phyloP scores from a whole-genome alignment of 257 asterid genomes.

The Solanum sitiens region DNA sequence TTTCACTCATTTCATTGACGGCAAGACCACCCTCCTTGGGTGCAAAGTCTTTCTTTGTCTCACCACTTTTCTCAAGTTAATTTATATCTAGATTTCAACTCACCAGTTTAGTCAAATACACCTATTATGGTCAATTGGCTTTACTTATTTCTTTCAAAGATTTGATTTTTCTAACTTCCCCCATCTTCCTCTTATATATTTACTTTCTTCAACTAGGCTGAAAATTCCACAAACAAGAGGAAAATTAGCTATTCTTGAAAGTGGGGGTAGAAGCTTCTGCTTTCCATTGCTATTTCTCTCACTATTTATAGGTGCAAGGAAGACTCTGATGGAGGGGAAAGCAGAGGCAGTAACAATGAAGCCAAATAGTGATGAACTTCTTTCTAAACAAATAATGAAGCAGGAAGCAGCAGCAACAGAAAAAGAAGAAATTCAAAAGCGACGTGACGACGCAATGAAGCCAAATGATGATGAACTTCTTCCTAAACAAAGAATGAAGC shows the following conservation, averaged over 20 bases:
- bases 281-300: neutral
- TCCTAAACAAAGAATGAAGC: neutral
- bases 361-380: neutral
- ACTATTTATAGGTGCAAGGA: neutral
- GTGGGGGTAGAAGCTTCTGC: neutral
- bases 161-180: neutral
- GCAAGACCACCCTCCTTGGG: no score
- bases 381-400: neutral
- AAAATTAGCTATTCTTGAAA: neutral
- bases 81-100: neutral
- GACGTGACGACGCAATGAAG: neutral
- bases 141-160: neutral
- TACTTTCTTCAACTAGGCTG: neutral
- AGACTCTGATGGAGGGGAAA: neutral
- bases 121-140: neutral
- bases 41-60: neutral
- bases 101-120: neutral
- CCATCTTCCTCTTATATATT: neutral
- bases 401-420: neutral
- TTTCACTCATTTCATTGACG: no score
- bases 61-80: neutral
- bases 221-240: neutral
- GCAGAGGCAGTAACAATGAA: neutral
- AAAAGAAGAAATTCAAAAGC: neutral
- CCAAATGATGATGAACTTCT: neutral